These are phyloP conservation scores for Saposhnikovia divaricata DNA, from an alignment of 129 eudicot species.

Conservation along the genomic window DNA sequence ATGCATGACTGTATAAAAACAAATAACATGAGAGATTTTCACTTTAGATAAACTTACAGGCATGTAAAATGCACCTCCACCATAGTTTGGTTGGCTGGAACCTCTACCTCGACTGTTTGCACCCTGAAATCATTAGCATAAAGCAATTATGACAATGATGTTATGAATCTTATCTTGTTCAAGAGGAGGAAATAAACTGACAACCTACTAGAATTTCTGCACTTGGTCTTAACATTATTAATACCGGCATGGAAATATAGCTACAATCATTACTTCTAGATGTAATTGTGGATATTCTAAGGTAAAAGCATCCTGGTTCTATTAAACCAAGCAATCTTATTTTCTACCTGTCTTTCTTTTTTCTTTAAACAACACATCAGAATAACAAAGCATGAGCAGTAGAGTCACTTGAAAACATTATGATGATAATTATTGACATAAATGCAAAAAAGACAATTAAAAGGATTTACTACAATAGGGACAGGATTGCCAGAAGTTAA, in stretches of 20 bases:
- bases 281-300: neutral
- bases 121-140: conserved; percentile 37
- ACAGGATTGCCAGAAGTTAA: neutral
- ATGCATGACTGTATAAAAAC: neutral
- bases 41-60: conserved; percentile 39
- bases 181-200: neutral
- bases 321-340: neutral
- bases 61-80: conserved; percentile 85
- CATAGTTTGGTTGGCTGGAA: conserved; percentile 44
- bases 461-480: neutral
- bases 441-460: neutral
- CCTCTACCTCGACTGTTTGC: conserved; percentile 39
- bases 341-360: neutral
- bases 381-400: neutral
- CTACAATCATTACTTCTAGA: neutral
- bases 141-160: conserved; percentile 10
- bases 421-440: neutral
- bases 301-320: neutral
- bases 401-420: neutral
- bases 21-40: neutral
- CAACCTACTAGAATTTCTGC: neutral
- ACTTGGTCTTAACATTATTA: neutral
- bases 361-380: neutral
- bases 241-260: neutral
- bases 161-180: neutral